phyloP scores from a whole-genome alignment of 1,139 yeast species.

The Saccharomyces hybrid region DNA sequence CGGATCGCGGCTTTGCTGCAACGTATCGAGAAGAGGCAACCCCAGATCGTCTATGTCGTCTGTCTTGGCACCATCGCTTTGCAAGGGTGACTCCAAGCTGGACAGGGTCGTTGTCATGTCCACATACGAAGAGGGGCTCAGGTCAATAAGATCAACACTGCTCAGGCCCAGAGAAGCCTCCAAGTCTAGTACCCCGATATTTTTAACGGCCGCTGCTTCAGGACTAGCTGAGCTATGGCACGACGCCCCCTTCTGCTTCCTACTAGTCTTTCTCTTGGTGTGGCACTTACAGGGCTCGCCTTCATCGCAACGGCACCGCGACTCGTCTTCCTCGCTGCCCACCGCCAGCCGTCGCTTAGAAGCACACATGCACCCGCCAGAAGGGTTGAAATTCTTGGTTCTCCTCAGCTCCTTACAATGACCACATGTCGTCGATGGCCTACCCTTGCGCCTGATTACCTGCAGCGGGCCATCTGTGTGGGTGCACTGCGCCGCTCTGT shows the following conservation, averaged over 20 bases:
- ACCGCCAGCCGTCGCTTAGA: constrained; percentile 31
- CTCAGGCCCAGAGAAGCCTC: neutral
- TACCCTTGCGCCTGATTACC: constrained; percentile 89
- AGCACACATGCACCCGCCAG: constrained; percentile 65
- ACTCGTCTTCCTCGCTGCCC: constrained; percentile 30
- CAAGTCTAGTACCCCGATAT: neutral
- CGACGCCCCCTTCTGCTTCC: neutral
- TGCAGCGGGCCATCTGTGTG: constrained; percentile 84
- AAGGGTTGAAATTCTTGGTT: constrained; percentile 54
- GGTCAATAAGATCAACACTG: too few relatives aligned
- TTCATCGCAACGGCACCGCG: constrained; percentile 25
- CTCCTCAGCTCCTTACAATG: constrained; percentile 81
- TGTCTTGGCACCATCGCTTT: neutral
- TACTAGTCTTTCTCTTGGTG: constrained; percentile 1
- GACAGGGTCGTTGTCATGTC: neutral
- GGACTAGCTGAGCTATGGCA: neutral
- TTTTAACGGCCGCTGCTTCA: neutral
- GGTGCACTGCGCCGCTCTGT: constrained; percentile 83
- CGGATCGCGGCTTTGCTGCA: neutral
- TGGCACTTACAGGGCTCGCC: constrained; percentile 6
- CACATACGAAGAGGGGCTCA: neutral
- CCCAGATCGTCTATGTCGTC: neutral
- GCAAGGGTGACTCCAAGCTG: neutral
- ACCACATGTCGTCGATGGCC: constrained; percentile 86
- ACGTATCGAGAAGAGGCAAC: neutral